Base-by-base conservation (phyloP, 1,284 basidiomycete species). In the Rhodotorula mucilaginosa region DNA sequence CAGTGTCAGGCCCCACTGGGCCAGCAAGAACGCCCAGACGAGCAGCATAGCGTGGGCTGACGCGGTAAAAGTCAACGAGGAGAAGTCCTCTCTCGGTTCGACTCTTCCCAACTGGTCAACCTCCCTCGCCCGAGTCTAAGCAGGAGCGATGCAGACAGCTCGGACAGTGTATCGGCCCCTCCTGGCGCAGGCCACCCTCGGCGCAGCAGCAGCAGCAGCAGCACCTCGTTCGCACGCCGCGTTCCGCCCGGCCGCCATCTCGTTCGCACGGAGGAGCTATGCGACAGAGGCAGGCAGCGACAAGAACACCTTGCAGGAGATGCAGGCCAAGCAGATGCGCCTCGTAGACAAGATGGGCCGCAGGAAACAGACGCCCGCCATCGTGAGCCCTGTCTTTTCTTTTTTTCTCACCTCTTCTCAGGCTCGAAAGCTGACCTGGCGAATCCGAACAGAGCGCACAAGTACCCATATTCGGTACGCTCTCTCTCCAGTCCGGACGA, bases 301-400 rank as follows among this genome's bases (percentile, higher is more conserved):
- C 46, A 29, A 62, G 39, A 39, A 70, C 19, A 54, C 49, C 4
- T 57, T 51, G 18, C 52, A 46, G 13, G 71, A 59, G 19, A 44
- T 75, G 7, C 74, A 75, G 63, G 61, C 51, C 6, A 73, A 71
- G 69, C 72, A 73, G 52, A 47, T 69, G 48, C 67, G 70, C 44
- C 64, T 75, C 47, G 67, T 65, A 23, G 74, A 73, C 60, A 75
- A 75, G 64, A 68, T 70, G 26, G 72, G 71, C 6, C 67, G 74
- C 57, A 71, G 71, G 74, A 75, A 75, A 65, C 74, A 73, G 62
- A 69, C 64, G 57, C 51, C 65, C 26, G 67, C 67, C 23, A 54
- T 66, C 23, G 74, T 75, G 2, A 60, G 74, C 65, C 56, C 4
- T 23, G n/a, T 16, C 51, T 48, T 48, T 34, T 34, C 34, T 34